phyloP scores from a whole-genome alignment of 1,284 basidiomycete genomes.

The Ustilago nuda region DNA sequence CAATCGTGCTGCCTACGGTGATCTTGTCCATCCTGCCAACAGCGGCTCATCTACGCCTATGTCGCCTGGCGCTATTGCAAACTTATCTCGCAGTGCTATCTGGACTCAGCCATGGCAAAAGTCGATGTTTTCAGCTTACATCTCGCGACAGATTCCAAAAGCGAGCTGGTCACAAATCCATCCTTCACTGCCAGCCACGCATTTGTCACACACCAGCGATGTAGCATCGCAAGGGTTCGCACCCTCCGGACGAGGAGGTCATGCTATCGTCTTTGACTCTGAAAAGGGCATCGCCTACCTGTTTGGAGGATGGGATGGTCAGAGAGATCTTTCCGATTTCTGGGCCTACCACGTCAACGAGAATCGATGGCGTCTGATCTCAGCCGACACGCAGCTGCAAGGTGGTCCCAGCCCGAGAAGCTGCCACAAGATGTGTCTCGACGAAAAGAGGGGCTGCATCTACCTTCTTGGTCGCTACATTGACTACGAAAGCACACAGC shows the following conservation, averaged over 20 bases:
- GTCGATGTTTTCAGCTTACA: constrained; percentile 58
- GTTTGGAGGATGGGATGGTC: constrained; percentile 83
- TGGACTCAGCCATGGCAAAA: constrained; percentile 47
- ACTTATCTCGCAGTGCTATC: constrained; percentile 32
- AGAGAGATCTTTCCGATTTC: constrained; percentile 78
- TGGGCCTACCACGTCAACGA: constrained; percentile 79
- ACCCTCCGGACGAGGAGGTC: constrained; percentile 75
- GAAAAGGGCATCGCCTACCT: constrained; percentile 78
- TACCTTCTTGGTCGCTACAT: constrained; percentile 73
- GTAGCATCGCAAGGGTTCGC: neutral
- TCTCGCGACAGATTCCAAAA: constrained; percentile 50
- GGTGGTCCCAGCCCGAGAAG: constrained; percentile 78
- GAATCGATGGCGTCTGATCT: constrained; percentile 77
- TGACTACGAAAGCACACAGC: constrained; percentile 45
- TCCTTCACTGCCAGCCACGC: constrained; percentile 21
- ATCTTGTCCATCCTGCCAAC: constrained; percentile 24
- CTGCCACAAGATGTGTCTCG: constrained; percentile 86
- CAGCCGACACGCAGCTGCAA: constrained; percentile 74
- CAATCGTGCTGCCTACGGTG: constrained; percentile 53
- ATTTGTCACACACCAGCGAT: constrained; percentile 1
- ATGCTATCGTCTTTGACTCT: constrained; percentile 83
- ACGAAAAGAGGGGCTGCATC: constrained; percentile 77
- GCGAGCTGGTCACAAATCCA: constrained; percentile 53
- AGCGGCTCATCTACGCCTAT: constrained; percentile 35
- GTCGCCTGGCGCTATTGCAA: constrained; percentile 35